Percentiles rank a stretch among this genome's conserved stretches.
phyloP scores from a whole-genome alignment of 2,329 filamentous ascomycete genomes.

The Davidsoniella neocaledoniae region DNA sequence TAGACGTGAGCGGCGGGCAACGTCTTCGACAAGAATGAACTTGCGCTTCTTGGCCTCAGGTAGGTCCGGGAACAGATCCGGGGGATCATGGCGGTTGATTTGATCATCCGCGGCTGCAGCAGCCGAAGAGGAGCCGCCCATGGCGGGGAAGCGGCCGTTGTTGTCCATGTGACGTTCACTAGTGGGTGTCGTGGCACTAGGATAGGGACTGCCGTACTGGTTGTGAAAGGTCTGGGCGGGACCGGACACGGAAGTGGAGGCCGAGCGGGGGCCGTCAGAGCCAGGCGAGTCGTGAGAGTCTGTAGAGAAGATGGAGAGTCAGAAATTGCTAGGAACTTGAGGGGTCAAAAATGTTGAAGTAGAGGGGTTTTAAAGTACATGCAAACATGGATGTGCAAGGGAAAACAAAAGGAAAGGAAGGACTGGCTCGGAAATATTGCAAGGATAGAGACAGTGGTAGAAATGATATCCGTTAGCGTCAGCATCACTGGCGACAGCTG shows the following conservation, averaged over 20 bases:
- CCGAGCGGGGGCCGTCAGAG: constrained; percentile 1
- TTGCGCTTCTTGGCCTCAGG: constrained; percentile 86
- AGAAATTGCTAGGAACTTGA: no score
- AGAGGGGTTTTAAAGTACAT: neutral
- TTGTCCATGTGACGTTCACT: constrained; percentile 3
- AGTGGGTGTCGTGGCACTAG: constrained; percentile 7
- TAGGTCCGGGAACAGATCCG: constrained; percentile 69
- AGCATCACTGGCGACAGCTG: neutral
- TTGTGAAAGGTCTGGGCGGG: constrained; percentile 2
- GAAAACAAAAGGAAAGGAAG: neutral
- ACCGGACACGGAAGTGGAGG: neutral
- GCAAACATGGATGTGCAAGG: neutral
- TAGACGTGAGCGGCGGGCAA: constrained; percentile 61
- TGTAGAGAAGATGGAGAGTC: neutral
- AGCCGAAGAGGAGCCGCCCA: neutral
- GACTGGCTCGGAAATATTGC: neutral
- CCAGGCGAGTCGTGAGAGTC: constrained; percentile 10
- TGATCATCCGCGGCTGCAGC: constrained; percentile 13
- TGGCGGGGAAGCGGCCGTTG: neutral
- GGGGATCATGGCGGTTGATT: constrained; percentile 40
- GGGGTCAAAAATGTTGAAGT: no score
- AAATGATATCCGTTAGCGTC: neutral
- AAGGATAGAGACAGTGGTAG: neutral
- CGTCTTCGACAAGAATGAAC: constrained; percentile 90
- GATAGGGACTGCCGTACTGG: constrained; percentile 6